Percentiles rank a stretch among this genome's conserved stretches.
Evolutionary conservation across 2,329 filamentous ascomycete species (phyloP).

Genomic region (Epichloe uncinata): DNA sequence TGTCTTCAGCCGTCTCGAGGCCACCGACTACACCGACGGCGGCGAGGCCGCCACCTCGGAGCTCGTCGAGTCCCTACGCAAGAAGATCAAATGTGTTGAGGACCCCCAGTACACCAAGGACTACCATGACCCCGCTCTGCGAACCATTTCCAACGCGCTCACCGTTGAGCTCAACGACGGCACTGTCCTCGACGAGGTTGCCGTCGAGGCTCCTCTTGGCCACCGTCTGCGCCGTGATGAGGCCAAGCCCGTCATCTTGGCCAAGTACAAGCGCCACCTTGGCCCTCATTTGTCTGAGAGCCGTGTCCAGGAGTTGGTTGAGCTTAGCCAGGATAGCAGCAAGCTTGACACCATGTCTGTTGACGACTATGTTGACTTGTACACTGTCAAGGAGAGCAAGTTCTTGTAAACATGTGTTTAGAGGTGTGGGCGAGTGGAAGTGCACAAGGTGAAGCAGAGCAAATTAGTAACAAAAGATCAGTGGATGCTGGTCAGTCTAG

Average conservation of each 20-base stretch:
- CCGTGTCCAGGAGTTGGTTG: conserved; percentile 69
- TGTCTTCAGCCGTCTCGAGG: conserved; percentile 83
- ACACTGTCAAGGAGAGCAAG: conserved; percentile 48
- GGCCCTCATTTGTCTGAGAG: conserved; percentile 66
- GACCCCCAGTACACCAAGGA: conserved; percentile 88
- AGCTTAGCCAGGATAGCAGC: conserved; percentile 62
- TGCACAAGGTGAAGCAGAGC: no score
- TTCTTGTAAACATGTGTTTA: conserved; percentile 24
- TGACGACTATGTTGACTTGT: conserved; percentile 89
- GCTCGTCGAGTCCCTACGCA: conserved; percentile 78
- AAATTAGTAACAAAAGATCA: no score
- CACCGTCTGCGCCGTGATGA: conserved; percentile 86
- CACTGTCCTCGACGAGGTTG: conserved; percentile 78
- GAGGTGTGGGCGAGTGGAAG: no score
- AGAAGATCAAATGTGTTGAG: conserved; percentile 93
- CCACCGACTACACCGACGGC: conserved; percentile 86
- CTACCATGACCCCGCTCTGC: conserved; percentile 87
- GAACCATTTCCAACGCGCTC: conserved; percentile 93
- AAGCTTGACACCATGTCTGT: conserved; percentile 70
- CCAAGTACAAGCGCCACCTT: conserved; percentile 90
- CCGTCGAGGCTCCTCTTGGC: conserved; percentile 86
- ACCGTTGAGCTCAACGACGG: conserved; percentile 93
- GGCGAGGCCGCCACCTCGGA: conserved; percentile 81
- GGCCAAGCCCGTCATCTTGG: conserved; percentile 92
- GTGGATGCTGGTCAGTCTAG: no score